phyloP scores from a whole-genome alignment of 1,284 basidiomycete species.

The Trametes sp. region DNA sequence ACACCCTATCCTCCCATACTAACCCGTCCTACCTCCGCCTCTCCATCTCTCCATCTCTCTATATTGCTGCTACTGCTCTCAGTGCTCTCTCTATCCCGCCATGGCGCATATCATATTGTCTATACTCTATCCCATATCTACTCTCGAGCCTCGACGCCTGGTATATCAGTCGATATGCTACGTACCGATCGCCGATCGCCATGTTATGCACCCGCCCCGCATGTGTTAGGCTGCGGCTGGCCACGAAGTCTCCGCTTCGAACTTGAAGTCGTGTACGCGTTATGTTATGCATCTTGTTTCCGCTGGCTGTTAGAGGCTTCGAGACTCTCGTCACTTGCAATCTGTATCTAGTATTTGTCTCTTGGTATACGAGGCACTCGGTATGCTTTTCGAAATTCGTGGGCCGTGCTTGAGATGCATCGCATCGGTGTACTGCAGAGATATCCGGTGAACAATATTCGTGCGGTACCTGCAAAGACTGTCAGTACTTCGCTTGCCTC shows the following conservation, averaged over 20 bases:
- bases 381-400: no score
- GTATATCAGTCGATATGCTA: not conserved
- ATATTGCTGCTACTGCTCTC: constrained; percentile 9
- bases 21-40: not conserved
- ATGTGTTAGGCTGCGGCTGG: constrained; percentile 12
- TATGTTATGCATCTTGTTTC: not conserved
- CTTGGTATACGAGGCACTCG: no score
- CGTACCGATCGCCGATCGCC: not conserved
- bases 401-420: no score
- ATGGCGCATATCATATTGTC: not conserved
- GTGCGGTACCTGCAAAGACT: no score
- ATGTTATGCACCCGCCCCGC: constrained; percentile 2
- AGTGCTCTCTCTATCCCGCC: constrained; percentile 1
- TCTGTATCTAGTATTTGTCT: constrained; percentile 2
- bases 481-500: no score
- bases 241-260: not conserved
- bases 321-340: no score
- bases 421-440: no score
- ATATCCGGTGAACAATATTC: no score
- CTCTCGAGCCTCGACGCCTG: constrained; percentile 1
- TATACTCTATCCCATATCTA: constrained; percentile 7
- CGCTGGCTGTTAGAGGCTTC: not conserved
- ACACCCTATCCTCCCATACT: constrained; percentile 11
- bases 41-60: no score
- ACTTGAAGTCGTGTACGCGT: not conserved